phyloP scores from a whole-genome alignment of 306 rosid genomes.

The Mimosa bimucronata region DNA sequence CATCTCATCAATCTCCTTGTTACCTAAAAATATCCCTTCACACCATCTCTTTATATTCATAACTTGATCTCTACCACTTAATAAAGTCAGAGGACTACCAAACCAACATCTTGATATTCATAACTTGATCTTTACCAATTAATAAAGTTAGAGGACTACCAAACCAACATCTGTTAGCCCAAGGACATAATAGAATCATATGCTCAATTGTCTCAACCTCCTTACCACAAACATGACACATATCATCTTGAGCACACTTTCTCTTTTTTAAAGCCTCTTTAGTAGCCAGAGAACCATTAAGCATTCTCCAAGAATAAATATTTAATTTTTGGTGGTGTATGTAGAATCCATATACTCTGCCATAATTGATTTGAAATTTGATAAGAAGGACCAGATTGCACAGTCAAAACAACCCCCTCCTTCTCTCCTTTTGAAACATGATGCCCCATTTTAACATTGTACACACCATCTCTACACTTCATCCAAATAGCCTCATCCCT shows the following conservation, averaged over 20 bases:
- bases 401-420: no score
- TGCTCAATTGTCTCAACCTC: no score
- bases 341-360: no score
- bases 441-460: not conserved
- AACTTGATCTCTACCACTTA: not conserved
- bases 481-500: not conserved
- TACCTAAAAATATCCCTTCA: not conserved
- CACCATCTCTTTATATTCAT: no score
- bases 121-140: not conserved
- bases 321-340: no score
- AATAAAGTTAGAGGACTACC: rapidly evolving
- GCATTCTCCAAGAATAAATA: no score
- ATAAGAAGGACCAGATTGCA: no score
- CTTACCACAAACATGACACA: not conserved
- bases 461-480: not conserved
- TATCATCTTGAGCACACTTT: not conserved
- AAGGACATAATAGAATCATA: not conserved
- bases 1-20: no score
- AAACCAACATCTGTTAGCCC: no score
- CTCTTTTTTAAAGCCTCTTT: not conserved
- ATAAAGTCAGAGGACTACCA: rapidly evolving
- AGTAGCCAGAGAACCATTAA: not conserved
- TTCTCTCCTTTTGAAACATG: not conserved
- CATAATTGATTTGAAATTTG: no score
- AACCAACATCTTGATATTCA: not conserved